phyloP scores from a whole-genome alignment of 2,329 filamentous ascomycete genomes.

The Colletotrichum trifolii region DNA sequence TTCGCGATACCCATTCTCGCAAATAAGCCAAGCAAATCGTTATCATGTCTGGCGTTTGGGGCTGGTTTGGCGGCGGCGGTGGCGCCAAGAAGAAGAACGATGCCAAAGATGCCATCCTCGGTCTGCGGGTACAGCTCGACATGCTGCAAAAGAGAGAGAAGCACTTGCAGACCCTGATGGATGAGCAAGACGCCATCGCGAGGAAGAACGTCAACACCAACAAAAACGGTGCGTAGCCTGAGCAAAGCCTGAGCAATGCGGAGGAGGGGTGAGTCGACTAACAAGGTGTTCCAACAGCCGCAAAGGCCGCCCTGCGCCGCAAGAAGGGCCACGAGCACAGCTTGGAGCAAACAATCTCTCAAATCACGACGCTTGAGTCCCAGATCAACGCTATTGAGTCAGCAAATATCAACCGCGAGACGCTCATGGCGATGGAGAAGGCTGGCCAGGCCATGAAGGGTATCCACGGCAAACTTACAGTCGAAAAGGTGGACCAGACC shows the following conservation, averaged over 20 bases:
- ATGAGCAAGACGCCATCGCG: conserved; percentile 89
- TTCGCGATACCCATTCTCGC: not conserved
- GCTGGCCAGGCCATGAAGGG: conserved; percentile 91
- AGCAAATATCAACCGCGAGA: conserved; percentile 98
- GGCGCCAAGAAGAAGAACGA: conserved; percentile 80
- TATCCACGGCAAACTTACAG: conserved; percentile 90
- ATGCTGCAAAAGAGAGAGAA: conserved; percentile 98
- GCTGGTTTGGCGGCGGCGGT: conserved; percentile 90
- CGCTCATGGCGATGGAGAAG: conserved; percentile 91
- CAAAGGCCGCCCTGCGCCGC: conserved; percentile 87
- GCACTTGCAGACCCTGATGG: conserved; percentile 90
- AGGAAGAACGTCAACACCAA: conserved; percentile 89
- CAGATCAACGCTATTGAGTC: conserved; percentile 98
- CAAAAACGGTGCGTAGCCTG: conserved; percentile 79
- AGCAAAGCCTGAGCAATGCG: not conserved
- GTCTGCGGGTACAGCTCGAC: conserved; percentile 87
- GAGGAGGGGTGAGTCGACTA: conserved; percentile 3
- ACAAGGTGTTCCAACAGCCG: conserved; percentile 66
- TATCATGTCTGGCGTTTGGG: conserved; percentile 77
- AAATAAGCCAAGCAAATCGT: conserved; percentile 20
- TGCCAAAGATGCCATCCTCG: conserved; percentile 95
- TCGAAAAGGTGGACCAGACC: conserved; percentile 93
- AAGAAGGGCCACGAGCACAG: conserved; percentile 96
- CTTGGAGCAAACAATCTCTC: conserved; percentile 87
- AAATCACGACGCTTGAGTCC: conserved; percentile 92